Percentiles rank a stretch among this genome's conserved stretches.
These are phyloP conservation scores for Fagus sylvatica DNA, from an alignment of 306 rosid genomes.

Conservation along the genomic window DNA sequence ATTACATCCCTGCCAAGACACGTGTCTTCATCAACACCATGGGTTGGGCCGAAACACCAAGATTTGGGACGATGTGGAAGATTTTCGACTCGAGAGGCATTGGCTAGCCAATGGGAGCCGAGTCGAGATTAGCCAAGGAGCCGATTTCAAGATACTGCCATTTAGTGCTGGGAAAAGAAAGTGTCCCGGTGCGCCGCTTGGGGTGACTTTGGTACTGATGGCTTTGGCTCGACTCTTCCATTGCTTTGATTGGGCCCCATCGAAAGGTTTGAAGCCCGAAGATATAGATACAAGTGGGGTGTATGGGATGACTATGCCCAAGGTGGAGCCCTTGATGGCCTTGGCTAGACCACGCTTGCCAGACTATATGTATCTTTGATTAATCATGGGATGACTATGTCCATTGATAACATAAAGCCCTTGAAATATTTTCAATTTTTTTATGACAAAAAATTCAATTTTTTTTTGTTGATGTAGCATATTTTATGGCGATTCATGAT, in stretches of 20 bases:
- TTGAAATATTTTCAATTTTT: too few species aligned
- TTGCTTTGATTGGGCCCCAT: conserved; percentile 72
- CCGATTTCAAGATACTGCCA: conserved; percentile 74
- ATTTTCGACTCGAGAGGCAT: conserved; percentile 79
- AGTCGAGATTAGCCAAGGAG: conserved; percentile 90
- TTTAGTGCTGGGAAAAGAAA: conserved; percentile 91
- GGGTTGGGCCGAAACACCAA: conserved; percentile 73
- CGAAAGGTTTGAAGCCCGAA: conserved; percentile 37
- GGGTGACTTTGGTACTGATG: conserved; percentile 79
- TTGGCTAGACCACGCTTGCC: conserved; percentile 71
- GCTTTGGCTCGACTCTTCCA: conserved; percentile 80
- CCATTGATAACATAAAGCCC: too few species aligned
- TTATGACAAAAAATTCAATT: too few species aligned
- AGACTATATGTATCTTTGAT: conserved; percentile 38
- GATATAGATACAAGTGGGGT: conserved; percentile 72
- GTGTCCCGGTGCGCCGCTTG: conserved; percentile 97
- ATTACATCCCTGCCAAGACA: conserved; percentile 73
- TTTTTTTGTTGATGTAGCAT: too few species aligned
- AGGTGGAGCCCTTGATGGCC: conserved; percentile 51
- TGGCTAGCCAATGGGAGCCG: conserved; percentile 44
- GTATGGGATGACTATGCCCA: conserved; percentile 96
- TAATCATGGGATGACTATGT: neutral
- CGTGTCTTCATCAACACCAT: conserved; percentile 96
- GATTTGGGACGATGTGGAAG: conserved; percentile 68
- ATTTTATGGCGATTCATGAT: too few species aligned